Evolutionary conservation across 1,139 yeast species (phyloP).

Genomic region (Magnusiomyces ingens): DNA sequence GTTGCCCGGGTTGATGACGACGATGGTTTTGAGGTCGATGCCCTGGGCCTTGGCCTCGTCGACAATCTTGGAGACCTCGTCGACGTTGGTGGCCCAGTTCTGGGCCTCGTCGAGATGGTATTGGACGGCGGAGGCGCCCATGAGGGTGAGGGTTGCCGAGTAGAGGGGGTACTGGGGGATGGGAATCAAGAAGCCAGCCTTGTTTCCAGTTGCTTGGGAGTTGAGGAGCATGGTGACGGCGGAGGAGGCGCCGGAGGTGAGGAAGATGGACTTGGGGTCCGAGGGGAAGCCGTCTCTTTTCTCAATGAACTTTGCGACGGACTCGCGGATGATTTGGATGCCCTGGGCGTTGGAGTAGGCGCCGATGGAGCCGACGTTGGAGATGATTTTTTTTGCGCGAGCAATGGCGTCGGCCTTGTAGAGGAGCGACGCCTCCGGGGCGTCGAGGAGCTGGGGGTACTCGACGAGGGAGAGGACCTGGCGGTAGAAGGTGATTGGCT

Average conservation of each 20-base stretch:
- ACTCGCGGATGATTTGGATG: conserved; percentile 57
- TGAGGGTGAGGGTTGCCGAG: conserved; percentile 83
- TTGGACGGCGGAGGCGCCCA: conserved; percentile 77
- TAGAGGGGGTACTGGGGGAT: conserved; percentile 97
- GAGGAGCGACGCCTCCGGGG: conserved; percentile 28
- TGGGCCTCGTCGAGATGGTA: conserved; percentile 74
- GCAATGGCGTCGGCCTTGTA: conserved; percentile 67
- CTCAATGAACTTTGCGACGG: conserved; percentile 74
- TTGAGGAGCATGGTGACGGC: conserved; percentile 76
- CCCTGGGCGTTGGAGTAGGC: conserved; percentile 96
- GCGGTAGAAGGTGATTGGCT: conserved; percentile 91
- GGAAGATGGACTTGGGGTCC: conserved; percentile 62
- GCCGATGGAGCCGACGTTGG: conserved; percentile 74
- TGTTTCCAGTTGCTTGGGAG: conserved; percentile 56
- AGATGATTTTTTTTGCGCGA: conserved; percentile 58
- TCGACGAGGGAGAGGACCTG: conserved; percentile 82
- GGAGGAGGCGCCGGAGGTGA: conserved; percentile 90
- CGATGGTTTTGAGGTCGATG: conserved; percentile 67
- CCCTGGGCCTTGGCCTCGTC: conserved; percentile 47
- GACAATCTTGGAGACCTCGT: conserved; percentile 54
- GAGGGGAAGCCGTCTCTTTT: conserved; percentile 64
- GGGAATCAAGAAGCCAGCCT: conserved; percentile 85
- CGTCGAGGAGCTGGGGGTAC: conserved; percentile 61
- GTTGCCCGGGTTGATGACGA: conserved; percentile 94
- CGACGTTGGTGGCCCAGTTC: conserved; percentile 78